These are phyloP conservation scores for Blastocystis sp. DNA, from an alignment of 352 stramenopile species.

Conservation along the genomic window DNA sequence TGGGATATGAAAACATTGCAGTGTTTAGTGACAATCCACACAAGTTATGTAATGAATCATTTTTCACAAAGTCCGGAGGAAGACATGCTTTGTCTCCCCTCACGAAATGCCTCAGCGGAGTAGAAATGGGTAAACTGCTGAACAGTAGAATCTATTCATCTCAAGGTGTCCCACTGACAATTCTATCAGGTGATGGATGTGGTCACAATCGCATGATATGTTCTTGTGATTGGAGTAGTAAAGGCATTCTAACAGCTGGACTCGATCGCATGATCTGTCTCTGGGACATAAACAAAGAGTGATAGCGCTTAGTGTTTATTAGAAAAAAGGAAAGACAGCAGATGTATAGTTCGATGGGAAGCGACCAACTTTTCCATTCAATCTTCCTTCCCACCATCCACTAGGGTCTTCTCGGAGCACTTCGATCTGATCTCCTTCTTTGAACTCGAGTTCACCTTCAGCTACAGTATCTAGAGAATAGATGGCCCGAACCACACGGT, in stretches of 20 bases:
- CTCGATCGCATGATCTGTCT: neutral
- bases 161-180: slow-evolving; percentile 19
- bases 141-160: slow-evolving; percentile 31
- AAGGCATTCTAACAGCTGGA: slow-evolving; percentile 20
- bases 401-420: slow-evolving; percentile 60
- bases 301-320: slow-evolving; percentile 21
- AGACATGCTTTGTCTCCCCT: slow-evolving; percentile 40
- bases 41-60: slow-evolving; percentile 50
- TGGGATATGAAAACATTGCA: slow-evolving; percentile 39
- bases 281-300: neutral
- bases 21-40: slow-evolving; percentile 47
- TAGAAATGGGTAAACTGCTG: neutral
- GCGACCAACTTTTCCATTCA: slow-evolving; percentile 50
- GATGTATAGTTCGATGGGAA: slow-evolving; percentile 63
- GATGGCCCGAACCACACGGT: neutral
- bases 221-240: slow-evolving; percentile 16
- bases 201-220: slow-evolving; percentile 47
- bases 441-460: slow-evolving; percentile 57
- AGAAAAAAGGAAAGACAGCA: neutral
- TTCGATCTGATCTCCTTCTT: slow-evolving; percentile 56
- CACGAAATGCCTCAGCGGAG: slow-evolving; percentile 34
- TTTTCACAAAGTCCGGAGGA: slow-evolving; percentile 40
- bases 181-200: slow-evolving; percentile 20
- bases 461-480: slow-evolving; percentile 22
- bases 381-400: slow-evolving; percentile 62